Conservation (phyloP, 2,329 filamentous ascomycete genomes). For the Neofusicoccum ribis region DNA sequence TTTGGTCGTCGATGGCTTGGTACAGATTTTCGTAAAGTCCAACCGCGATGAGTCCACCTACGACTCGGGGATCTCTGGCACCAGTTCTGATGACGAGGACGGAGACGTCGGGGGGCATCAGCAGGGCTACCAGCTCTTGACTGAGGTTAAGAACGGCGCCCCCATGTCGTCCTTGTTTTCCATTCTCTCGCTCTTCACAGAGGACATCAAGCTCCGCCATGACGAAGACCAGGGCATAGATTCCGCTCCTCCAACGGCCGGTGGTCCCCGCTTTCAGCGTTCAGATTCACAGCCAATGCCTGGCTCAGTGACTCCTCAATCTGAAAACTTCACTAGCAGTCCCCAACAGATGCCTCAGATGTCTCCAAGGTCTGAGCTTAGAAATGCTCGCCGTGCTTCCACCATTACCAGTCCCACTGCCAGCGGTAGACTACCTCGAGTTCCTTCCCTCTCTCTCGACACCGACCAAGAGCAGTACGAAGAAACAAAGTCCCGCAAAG, state of each 20-base stretch:
- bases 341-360: slow-evolving; percentile 34
- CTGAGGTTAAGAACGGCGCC: slow-evolving; percentile 95
- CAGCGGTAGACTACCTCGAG: slow-evolving; percentile 50
- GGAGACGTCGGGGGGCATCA: slow-evolving; percentile 57
- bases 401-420: slow-evolving; percentile 36
- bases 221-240: slow-evolving; percentile 58
- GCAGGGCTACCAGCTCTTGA: slow-evolving; percentile 90
- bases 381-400: slow-evolving; percentile 27
- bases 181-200: slow-evolving; percentile 93
- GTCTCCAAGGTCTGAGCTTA: slow-evolving; percentile 26
- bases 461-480: slow-evolving; percentile 4
- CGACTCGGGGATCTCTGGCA: slow-evolving; percentile 24
- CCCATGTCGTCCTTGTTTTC: slow-evolving; percentile 99
- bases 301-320: slow-evolving; percentile 37
- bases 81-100: slow-evolving; percentile 39
- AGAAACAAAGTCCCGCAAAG: slow-evolving; percentile 21
- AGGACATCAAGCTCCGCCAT: slow-evolving; percentile 79
- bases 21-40: slow-evolving; percentile 98
- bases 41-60: slow-evolving; percentile 53
- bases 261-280: slow-evolving; percentile 24
- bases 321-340: slow-evolving; percentile 37
- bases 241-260: slow-evolving; percentile 41
- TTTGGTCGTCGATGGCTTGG: slow-evolving; percentile 90
- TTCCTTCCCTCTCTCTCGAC: slow-evolving; percentile 77
- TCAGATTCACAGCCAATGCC: background rate